phyloP scores from a whole-genome alignment of 2,329 filamentous ascomycete species.

The Acephala macrosclerotiorum region DNA sequence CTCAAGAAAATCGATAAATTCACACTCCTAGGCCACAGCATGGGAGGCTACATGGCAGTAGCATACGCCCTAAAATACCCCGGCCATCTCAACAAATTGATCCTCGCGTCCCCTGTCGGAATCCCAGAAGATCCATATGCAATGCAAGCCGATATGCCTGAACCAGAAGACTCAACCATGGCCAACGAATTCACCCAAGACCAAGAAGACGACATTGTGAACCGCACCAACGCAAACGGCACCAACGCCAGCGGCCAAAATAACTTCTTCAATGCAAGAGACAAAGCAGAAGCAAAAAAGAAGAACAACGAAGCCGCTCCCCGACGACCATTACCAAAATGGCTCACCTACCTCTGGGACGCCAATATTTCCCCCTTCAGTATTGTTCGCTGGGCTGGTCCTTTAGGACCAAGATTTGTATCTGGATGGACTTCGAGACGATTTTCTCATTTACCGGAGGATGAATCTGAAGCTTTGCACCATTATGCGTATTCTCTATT shows the following conservation, averaged over 20 bases:
- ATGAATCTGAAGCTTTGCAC: conserved; percentile 85
- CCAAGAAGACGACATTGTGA: conserved; percentile 58
- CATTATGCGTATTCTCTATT: conserved; percentile 96
- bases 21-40: conserved; percentile 89
- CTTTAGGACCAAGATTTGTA: conserved; percentile 88
- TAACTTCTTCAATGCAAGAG: conserved; percentile 59
- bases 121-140: conserved; percentile 95
- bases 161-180: conserved; percentile 75
- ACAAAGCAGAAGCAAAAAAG: conserved; percentile 49
- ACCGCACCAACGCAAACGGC: conserved; percentile 45
- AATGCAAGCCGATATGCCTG: conserved; percentile 79
- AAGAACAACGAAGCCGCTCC: conserved; percentile 44
- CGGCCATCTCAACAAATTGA: conserved; percentile 92
- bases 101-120: conserved; percentile 92
- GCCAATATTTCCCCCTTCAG: conserved; percentile 96
- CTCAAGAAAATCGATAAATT: conserved; percentile 90
- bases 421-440: conserved; percentile 94
- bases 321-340: conserved; percentile 73
- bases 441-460: conserved; percentile 84
- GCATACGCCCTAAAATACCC: conserved; percentile 98
- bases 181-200: conserved; percentile 83
- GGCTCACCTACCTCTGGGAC: conserved; percentile 95
- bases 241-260: conserved; percentile 42
- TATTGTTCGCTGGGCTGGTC: conserved; percentile 85
- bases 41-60: conserved; percentile 94